Evolutionary conservation across 2,329 filamentous ascomycete species (phyloP), one percentile per base, ranked within the genome.

Genomic region (Aspergillus clavatus): DNA sequence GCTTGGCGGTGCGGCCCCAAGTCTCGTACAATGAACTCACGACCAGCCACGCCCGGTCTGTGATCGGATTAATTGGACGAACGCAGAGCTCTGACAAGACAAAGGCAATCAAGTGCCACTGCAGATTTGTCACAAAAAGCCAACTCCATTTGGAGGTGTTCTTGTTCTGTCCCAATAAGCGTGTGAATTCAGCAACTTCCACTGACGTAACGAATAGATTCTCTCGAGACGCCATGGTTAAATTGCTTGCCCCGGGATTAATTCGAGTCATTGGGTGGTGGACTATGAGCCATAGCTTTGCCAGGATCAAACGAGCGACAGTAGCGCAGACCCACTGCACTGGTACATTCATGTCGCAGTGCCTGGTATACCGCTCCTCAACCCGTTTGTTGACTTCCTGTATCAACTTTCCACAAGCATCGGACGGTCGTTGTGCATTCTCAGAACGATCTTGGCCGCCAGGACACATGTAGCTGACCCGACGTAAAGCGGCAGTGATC

Each of bases 281-380:
- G 2, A 88, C 77, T 48, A 89, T 77, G 27, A 93, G 74, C 70
- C 83, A 87, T 72, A 89, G 81, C 66, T 89, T 91, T 42, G 83
- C 82, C 68, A 89, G 79, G 50, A 90, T 81, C 24, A 91, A 73
- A 7, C 85, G 79, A 3, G 81, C 77, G 19, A 87, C 74, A 22
- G 84, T 85, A 3, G 80, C 82, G 6, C 79, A 79, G 21, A 86
- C 78, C 82, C 84, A 87, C 51, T 82, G 82, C 1, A 87, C 68
- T 0, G 78, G 73, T 37, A 78, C 64, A 14, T 51, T 68, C 58
- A 74, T 72, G 45, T 78, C 65, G 41, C 75, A 75, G 45, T 81
- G 70, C 28, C 67, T 66, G 16, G 82, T 65, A 52, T 81, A 81
- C 43, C 74, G 75, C 29, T 74, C 65, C 53, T 82, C 77, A 11